Evolutionary conservation across 495 filamentous ascomycete species (phyloP), one percentile per base, ranked within the genome.

Genomic region (Hamigera avellanea): DNA sequence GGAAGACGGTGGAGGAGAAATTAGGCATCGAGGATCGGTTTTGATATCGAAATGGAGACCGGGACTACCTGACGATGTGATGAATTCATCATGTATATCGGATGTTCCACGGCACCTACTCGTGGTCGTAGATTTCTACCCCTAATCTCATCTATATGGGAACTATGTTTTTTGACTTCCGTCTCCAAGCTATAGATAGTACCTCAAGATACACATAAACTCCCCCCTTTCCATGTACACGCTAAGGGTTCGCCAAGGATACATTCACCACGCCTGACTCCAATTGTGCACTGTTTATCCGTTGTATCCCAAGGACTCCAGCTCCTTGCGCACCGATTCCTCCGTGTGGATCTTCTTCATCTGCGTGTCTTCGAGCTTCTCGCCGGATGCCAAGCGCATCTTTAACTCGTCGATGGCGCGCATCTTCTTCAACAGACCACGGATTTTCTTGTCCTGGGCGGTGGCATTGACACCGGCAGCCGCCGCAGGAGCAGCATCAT

Each of bases 281-380:
- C n/a, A n/a, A n/a, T n/a, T n/a, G n/a, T n/a, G n/a, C n/a, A 23
- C 4, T 23, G 21, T 23, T 9, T 23, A 23, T 23, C 21, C 69
- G 34, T 37, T 61, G 42, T 65, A 72, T 15, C 76, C 79, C 37
- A 83, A 49, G n/a, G 50, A 61, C 21, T 79, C 73, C 33, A 98
- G 58, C 59, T 98, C 91, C 58, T 77, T 82, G 37, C 84, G 69
- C 21, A 98, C 86, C 6, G 67, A 53, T 21, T 75, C 67, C 66
- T 95, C 93, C 3, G 88, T 98, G 14, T 75, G 71, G 43, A 98
- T 98, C 72, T 98, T 98, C 74, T 91, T 93, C 69, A 96, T 76
- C 67, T 98, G 91, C 32, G 91, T 98, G 54, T 94, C 87, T 61
- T 98, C 91, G 39, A 98, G 56, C 66, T 94, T 95, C 71, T 98